A percentile compares a stretch with the other conserved stretches of the same genome.
Evolutionary conservation across 495 filamentous ascomycete genomes (phyloP).

Genomic region (Jackrogersella multiformis): DNA sequence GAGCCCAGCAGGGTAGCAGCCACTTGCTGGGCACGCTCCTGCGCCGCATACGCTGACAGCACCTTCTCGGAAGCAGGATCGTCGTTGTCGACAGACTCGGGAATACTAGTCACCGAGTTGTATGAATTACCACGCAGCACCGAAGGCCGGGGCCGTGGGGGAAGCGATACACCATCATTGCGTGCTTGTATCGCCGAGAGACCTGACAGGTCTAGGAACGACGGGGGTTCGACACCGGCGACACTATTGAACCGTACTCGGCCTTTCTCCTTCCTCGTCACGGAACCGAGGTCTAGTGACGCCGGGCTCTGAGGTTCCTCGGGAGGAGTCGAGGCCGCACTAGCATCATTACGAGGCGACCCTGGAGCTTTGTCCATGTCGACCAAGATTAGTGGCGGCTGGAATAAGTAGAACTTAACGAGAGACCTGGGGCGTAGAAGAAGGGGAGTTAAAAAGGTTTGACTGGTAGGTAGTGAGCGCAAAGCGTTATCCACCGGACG

Average conservation of each 20-base stretch:
- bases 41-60: constrained; percentile 52
- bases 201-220: constrained; percentile 30
- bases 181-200: constrained; percentile 21
- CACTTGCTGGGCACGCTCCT: constrained; percentile 51
- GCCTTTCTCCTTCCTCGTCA: constrained; percentile 43
- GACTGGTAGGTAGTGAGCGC: constrained; percentile 1
- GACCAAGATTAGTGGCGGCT: constrained; percentile 14
- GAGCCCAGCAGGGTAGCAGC: constrained; percentile 46
- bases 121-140: constrained; percentile 50
- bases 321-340: constrained; percentile 39
- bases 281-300: constrained; percentile 24
- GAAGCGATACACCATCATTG: constrained; percentile 15
- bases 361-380: constrained; percentile 39
- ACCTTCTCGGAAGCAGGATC: constrained; percentile 43
- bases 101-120: constrained; percentile 39
- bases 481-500: constrained; percentile 8
- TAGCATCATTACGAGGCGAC: constrained; percentile 33
- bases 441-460: constrained; percentile 6
- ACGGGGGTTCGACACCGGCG: constrained; percentile 35
- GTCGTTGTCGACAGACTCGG: constrained; percentile 43
- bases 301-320: constrained; percentile 37
- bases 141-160: constrained; percentile 45
- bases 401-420: constrained; percentile 20
- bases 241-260: constrained; percentile 47
- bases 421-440: constrained; percentile 20